Base-by-base conservation (phyloP, 2,329 filamentous ascomycete species). In the Fusarium sp. region DNA sequence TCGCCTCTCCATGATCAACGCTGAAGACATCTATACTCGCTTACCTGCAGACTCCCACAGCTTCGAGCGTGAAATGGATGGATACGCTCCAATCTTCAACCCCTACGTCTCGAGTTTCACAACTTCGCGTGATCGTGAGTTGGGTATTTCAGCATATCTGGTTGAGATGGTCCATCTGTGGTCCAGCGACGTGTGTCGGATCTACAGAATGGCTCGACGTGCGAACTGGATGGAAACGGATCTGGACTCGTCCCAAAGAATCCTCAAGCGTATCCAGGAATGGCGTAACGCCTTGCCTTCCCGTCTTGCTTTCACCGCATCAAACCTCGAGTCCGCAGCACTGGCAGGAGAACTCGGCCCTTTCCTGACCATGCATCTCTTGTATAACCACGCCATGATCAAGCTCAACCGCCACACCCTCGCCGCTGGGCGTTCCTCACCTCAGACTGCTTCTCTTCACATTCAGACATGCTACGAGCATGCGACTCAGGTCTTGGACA, bases 11-110 rank as follows among this genome's bases (percentile, higher is more conserved):
- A 84, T 87, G 65, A 84, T 93, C 62, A 86, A 88, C 49, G 81
- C 86, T 7, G 86, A 91, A 65, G 88, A 93, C 63, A 86, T 91
- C 43, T 90, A 91, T 72, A 81, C 92, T 14, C 86, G 88, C 53
- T 82, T 93, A 7, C 91, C 91, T 5, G 88, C 86, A 70, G 83
- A 88, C 31, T 84, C 88, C 43, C 81, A 84, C 23, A 83, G 82
- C 48, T 93, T 91, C 71, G 90, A 93, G 71, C 82, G 84, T 37
- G 87, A 90, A 61, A 74, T 83, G 25, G 85, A 87, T 25, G 84
- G 84, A 11, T 81, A 84, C 4, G 86, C 87, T 25, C 89, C 90
- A 0, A 84, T 86, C 59, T 92, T 91, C 74, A 84, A 90, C 74
- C 83, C 84, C 14, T 82, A 79, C n/a, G 58, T 75, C 30, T 73